Evolutionary conservation across 2,329 filamentous ascomycete species (phyloP).

Genomic region (Plenodomus tracheiphilus): DNA sequence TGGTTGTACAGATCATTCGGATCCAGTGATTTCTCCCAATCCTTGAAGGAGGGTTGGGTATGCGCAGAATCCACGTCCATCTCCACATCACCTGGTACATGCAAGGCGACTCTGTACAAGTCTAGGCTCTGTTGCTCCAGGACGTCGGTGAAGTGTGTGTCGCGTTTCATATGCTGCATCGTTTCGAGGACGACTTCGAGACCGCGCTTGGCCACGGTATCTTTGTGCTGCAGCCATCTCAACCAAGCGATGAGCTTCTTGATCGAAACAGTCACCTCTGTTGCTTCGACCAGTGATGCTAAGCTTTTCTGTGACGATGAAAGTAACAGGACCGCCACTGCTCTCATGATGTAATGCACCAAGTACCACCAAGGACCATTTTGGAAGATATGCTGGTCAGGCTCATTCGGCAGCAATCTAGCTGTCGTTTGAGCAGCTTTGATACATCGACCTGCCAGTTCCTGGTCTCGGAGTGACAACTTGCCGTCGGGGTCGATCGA

Average conservation of each 20-base stretch:
- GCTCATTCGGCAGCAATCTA: conserved; percentile 1
- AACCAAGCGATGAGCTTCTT: conserved; percentile 7
- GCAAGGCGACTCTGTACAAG: no score
- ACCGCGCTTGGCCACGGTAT: conserved; percentile 1
- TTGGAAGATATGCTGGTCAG: conserved; percentile 1
- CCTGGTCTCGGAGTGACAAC: background rate
- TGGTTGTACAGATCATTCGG: no score
- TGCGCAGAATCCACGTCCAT: no score
- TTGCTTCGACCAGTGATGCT: conserved; percentile 3
- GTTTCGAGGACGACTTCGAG: background rate
- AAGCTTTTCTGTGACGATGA: background rate
- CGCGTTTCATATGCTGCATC: background rate
- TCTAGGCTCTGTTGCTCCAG: no score
- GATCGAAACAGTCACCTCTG: background rate
- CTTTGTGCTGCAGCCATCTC: conserved; percentile 1
- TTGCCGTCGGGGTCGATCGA: background rate
- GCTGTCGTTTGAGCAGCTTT: conserved; percentile 1
- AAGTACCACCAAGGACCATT: conserved; percentile 9
- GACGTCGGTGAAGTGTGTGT: no score
- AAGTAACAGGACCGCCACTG: conserved; percentile 2
- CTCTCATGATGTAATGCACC: conserved; percentile 7
- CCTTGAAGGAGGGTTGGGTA: no score
- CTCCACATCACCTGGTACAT: no score
- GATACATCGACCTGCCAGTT: conserved; percentile 1
- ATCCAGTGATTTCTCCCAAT: no score